A percentile compares a stretch with the other conserved stretches of the same genome.
phyloP scores from a whole-genome alignment of 169 alveolate species.

The Plasmodium inui region DNA sequence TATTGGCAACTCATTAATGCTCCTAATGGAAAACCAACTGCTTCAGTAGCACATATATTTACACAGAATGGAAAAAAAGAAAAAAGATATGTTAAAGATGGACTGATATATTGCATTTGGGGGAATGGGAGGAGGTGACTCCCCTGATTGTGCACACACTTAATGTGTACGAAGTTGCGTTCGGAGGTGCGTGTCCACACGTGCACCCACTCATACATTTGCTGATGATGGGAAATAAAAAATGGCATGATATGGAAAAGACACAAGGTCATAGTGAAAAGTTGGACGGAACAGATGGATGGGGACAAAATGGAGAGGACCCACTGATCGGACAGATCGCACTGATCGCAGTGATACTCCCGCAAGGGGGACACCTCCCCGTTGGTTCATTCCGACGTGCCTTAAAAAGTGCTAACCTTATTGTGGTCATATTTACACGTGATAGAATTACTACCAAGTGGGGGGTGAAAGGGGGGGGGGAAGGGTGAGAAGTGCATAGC shows the following conservation, averaged over 20 bases:
- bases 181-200: not conserved
- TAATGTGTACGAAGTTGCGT: not conserved
- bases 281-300: not conserved
- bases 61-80: conserved; percentile 25
- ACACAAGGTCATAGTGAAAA: not conserved
- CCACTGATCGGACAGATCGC: not conserved
- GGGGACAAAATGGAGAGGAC: not conserved
- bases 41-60: conserved; percentile 11
- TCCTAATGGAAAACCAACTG: conserved; percentile 80
- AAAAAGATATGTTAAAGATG: conserved; percentile 17
- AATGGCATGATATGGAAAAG: not conserved
- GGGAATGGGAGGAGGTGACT: not conserved
- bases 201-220: not conserved
- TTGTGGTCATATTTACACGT: conserved; percentile 77
- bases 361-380: not conserved
- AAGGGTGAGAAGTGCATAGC: not conserved
- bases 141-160: not conserved
- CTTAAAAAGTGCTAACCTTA: conserved; percentile 70
- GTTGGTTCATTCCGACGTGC: conserved; percentile 10
- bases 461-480: conserved; percentile 17
- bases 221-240: not conserved
- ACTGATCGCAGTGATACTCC: not conserved
- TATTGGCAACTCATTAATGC: conserved; percentile 70
- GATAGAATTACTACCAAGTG: conserved; percentile 75
- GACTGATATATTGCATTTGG: not conserved